Evolutionary conservation across 495 filamentous ascomycete species (phyloP).

Genomic region (Penicillium taxi): DNA sequence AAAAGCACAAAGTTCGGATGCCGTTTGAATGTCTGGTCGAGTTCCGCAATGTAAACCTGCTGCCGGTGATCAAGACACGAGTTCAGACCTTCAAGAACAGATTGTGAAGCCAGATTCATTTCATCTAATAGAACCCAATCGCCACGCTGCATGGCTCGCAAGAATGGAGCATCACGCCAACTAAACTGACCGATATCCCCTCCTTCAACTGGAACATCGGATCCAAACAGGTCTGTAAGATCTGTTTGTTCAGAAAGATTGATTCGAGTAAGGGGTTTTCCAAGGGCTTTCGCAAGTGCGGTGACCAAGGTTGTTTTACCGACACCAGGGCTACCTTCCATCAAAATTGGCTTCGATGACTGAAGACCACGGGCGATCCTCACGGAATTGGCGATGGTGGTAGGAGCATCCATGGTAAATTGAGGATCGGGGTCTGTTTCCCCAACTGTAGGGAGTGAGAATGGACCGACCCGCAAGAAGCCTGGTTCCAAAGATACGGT

Average conservation of each 20-base stretch:
- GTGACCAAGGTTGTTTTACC: slow-evolving; percentile 92
- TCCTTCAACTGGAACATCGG: slow-evolving; percentile 90
- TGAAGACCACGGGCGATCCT: slow-evolving; percentile 85
- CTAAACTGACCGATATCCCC: slow-evolving; percentile 78
- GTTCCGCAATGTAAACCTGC: slow-evolving; percentile 88
- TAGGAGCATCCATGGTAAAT: slow-evolving; percentile 80
- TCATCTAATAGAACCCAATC: slow-evolving; percentile 96
- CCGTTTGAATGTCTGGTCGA: slow-evolving; percentile 84
- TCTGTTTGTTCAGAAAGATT: slow-evolving; percentile 98
- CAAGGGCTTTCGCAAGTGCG: slow-evolving; percentile 69
- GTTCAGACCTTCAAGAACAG: slow-evolving; percentile 93
- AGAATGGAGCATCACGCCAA: slow-evolving; percentile 92
- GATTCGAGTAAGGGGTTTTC: slow-evolving; percentile 77
- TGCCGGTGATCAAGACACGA: slow-evolving; percentile 96
- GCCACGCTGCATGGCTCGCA: slow-evolving; percentile 91
- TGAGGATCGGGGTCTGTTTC: slow-evolving; percentile 45
- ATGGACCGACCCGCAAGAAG: slow-evolving; percentile 60
- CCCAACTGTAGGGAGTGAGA: slow-evolving; percentile 50
- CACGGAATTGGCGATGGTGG: slow-evolving; percentile 82
- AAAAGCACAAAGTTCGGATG: slow-evolving; percentile 89
- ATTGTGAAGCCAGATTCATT: slow-evolving; percentile 98
- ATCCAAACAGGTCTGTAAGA: slow-evolving; percentile 93
- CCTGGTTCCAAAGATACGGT: slow-evolving; percentile 39
- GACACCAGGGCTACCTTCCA: slow-evolving; percentile 94
- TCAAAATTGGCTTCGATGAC: slow-evolving; percentile 77